Conservation (phyloP, 2,329 filamentous ascomycete genomes). For the Penicillium sp. region DNA sequence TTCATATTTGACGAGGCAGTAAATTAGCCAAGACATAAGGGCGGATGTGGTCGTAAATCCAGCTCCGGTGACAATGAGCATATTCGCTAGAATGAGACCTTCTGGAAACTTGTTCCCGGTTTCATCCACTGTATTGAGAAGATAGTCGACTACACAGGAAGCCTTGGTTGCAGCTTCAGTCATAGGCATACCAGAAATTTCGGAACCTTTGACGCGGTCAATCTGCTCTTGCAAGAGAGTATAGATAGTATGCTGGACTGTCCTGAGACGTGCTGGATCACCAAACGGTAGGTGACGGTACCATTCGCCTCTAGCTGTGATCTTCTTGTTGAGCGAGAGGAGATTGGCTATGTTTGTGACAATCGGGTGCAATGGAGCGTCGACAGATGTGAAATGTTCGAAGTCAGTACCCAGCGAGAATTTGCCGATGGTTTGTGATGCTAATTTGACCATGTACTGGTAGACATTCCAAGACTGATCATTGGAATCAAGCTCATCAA, state of each 20-base stretch:
- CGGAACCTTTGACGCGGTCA: conserved; percentile 38
- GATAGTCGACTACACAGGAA: conserved; percentile 48
- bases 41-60: conserved; percentile 66
- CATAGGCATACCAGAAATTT: conserved; percentile 3
- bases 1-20: conserved; percentile 57
- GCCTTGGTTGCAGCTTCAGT: not conserved
- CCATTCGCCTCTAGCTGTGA: conserved; percentile 60
- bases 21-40: conserved; percentile 63
- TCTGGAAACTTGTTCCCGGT: conserved; percentile 59
- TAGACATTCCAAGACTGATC: conserved; percentile 54
- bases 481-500: conserved; percentile 54
- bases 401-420: conserved; percentile 51
- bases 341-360: conserved; percentile 55
- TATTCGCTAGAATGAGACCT: conserved; percentile 39
- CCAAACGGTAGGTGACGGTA: conserved; percentile 63
- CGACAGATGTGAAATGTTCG: conserved; percentile 46
- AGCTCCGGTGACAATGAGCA: conserved; percentile 60
- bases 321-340: conserved; percentile 63
- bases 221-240: not conserved
- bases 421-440: conserved; percentile 50
- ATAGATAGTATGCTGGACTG: not conserved
- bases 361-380: conserved; percentile 58
- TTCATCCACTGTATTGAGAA: conserved; percentile 56
- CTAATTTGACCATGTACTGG: conserved; percentile 56
- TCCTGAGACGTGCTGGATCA: conserved; percentile 42